Conservation (phyloP, 805 yeast genomes). For the Torulaspora quercuum region DNA sequence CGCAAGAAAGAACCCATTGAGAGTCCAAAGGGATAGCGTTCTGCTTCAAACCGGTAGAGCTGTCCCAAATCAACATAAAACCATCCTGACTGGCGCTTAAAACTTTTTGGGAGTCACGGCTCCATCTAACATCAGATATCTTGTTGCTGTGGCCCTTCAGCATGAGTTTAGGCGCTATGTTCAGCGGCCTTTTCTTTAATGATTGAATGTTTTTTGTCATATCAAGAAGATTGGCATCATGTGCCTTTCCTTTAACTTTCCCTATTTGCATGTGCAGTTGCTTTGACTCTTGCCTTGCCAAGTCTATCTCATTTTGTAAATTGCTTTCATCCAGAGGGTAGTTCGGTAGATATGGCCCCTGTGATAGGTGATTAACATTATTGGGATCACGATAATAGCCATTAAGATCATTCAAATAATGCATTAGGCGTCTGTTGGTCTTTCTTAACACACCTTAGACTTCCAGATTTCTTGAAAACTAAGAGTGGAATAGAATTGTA, state of each 20-base stretch:
- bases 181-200: slow-evolving; percentile 24
- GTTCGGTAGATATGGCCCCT: slow-evolving; percentile 10
- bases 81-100: slow-evolving; percentile 86
- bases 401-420: background rate
- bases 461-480: too few relatives aligned
- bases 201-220: slow-evolving; percentile 34
- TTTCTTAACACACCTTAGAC: too few relatives aligned
- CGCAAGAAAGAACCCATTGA: slow-evolving; percentile 77
- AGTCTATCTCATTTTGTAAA: slow-evolving; percentile 30
- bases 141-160: slow-evolving; percentile 65
- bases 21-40: slow-evolving; percentile 70
- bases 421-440: too few relatives aligned
- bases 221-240: slow-evolving; percentile 45
- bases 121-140: slow-evolving; percentile 67
- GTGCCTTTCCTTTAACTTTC: slow-evolving; percentile 40
- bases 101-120: slow-evolving; percentile 53
- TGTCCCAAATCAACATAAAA: slow-evolving; percentile 78
- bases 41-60: slow-evolving; percentile 63
- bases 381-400: background rate
- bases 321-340: slow-evolving; percentile 22
- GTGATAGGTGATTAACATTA: slow-evolving; percentile 6
- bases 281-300: slow-evolving; percentile 46
- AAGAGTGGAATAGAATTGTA: too few relatives aligned
- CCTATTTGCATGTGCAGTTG: slow-evolving; percentile 50
- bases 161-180: slow-evolving; percentile 39